Conservation (phyloP, 108 stramenopile species). For the Nitzschia sp. region DNA sequence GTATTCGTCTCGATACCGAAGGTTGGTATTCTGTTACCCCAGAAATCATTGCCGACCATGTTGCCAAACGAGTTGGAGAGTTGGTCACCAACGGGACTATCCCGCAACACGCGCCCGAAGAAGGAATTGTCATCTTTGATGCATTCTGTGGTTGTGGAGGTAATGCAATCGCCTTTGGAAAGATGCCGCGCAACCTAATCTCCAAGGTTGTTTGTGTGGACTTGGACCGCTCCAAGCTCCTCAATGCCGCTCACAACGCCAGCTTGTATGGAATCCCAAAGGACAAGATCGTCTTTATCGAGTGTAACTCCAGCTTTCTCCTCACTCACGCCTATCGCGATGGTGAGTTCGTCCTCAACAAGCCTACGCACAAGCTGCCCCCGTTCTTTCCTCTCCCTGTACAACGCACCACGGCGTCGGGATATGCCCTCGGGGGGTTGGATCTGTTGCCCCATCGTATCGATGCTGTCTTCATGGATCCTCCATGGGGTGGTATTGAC, state of each 20-base stretch:
- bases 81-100: constrained; percentile 39
- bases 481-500: constrained; percentile 78
- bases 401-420: constrained; percentile 46
- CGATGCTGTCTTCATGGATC: constrained; percentile 85
- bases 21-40: constrained; percentile 98
- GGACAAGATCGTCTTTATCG: constrained; percentile 75
- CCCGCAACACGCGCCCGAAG: constrained; percentile 2
- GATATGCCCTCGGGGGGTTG: constrained; percentile 72
- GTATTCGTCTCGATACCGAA: constrained; percentile 88
- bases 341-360: constrained; percentile 65
- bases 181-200: constrained; percentile 48
- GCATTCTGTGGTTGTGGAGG: constrained; percentile 95
- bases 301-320: constrained; percentile 75
- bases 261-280: constrained; percentile 82
- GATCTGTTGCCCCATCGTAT: constrained; percentile 64
- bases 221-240: constrained; percentile 80
- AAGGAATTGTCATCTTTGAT: constrained; percentile 79
- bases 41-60: constrained; percentile 89
- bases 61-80: constrained; percentile 61
- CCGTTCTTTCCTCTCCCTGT: constrained; percentile 54
- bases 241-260: constrained; percentile 92
- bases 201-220: constrained; percentile 88
- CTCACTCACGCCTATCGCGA: constrained; percentile 70
- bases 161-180: constrained; percentile 86
- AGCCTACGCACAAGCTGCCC: constrained; percentile 40